Percentiles rank a stretch among this genome's conserved stretches.
These are phyloP conservation scores for Triangularia verruculosa DNA, from an alignment of 2,329 filamentous ascomycete species.

Conservation along the genomic window DNA sequence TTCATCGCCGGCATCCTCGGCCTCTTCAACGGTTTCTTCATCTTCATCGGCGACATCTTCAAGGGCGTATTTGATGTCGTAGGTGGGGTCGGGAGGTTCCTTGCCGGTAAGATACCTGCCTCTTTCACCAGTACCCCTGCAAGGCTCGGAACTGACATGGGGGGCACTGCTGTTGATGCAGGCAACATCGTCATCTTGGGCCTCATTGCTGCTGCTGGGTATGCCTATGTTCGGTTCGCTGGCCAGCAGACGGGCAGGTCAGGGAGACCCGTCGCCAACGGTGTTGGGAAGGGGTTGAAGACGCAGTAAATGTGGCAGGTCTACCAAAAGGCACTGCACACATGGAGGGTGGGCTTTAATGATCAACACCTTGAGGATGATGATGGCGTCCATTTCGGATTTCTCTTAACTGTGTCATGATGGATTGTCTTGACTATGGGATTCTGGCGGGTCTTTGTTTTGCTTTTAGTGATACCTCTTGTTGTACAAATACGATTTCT, in stretches of 20 bases:
- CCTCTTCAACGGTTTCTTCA: slow-evolving; percentile 26
- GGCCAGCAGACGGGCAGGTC: slow-evolving; percentile 18
- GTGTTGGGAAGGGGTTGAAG: slow-evolving; percentile 23
- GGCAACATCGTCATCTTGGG: slow-evolving; percentile 31
- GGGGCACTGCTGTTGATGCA: slow-evolving; percentile 4
- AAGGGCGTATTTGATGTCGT: slow-evolving; percentile 27
- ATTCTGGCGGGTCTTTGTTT: not conserved
- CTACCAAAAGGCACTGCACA: too few relatives aligned
- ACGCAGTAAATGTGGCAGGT: slow-evolving; percentile 16
- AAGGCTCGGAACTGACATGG: not conserved
- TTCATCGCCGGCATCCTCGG: slow-evolving; percentile 24
- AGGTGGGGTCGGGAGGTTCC: slow-evolving; percentile 29
- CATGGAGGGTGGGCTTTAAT: too few relatives aligned
- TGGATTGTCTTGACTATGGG: not conserved
- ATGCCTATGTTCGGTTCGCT: slow-evolving; percentile 26
- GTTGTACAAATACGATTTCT: not conserved
- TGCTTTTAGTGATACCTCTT: not conserved
- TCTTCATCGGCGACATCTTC: slow-evolving; percentile 26
- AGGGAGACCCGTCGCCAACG: slow-evolving; percentile 14
- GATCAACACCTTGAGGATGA: not conserved
- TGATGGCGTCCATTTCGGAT: not conserved
- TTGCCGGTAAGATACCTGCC: slow-evolving; percentile 23
- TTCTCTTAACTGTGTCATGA: not conserved
- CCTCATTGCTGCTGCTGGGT: slow-evolving; percentile 31
- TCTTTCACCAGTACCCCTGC: not conserved